A percentile compares a stretch with the other conserved stretches of the same genome.
These are phyloP conservation scores for Carex littledalei DNA, from an alignment of 176 grass and related monocot species.

Conservation along the genomic window DNA sequence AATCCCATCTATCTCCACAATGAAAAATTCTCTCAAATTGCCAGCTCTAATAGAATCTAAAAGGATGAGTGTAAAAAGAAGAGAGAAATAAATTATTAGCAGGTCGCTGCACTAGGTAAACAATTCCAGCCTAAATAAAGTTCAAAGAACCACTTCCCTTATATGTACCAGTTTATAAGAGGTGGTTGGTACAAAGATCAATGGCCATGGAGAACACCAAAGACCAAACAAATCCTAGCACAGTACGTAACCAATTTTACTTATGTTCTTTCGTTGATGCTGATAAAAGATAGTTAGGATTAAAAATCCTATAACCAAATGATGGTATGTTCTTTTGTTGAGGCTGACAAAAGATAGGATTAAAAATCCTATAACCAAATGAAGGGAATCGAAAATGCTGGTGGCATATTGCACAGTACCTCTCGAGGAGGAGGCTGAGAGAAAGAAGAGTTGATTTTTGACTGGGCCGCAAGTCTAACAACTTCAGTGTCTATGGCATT, in stretches of 20 bases:
- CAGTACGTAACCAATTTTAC: not conserved
- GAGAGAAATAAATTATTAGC: not conserved
- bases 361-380: not conserved
- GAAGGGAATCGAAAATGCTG: not conserved
- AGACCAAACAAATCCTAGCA: not conserved
- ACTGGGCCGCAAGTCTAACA: conserved; percentile 80
- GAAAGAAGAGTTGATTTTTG: conserved; percentile 96
- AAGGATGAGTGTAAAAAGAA: conserved; percentile 6
- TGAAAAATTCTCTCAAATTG: too few relatives aligned
- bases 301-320: too few relatives aligned
- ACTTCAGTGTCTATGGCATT: conserved; percentile 72
- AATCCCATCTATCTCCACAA: too few relatives aligned
- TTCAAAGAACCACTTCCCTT: not conserved
- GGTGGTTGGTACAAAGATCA: not conserved
- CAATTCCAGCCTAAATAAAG: not conserved
- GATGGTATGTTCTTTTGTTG: too few relatives aligned
- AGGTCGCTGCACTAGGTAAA: not conserved
- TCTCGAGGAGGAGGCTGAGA: conserved; percentile 97
- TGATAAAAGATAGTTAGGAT: too few relatives aligned
- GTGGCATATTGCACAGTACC: conserved; percentile 32
- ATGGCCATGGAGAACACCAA: not conserved
- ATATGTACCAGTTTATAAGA: not conserved
- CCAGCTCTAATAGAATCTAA: conserved; percentile 73
- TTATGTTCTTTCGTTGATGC: not conserved
- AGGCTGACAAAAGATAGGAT: not conserved